A percentile compares a stretch with the other conserved stretches of the same genome.
Evolutionary conservation across 2,329 filamentous ascomycete species (phyloP).

Genomic region (Pseudohalonectria lignicola): DNA sequence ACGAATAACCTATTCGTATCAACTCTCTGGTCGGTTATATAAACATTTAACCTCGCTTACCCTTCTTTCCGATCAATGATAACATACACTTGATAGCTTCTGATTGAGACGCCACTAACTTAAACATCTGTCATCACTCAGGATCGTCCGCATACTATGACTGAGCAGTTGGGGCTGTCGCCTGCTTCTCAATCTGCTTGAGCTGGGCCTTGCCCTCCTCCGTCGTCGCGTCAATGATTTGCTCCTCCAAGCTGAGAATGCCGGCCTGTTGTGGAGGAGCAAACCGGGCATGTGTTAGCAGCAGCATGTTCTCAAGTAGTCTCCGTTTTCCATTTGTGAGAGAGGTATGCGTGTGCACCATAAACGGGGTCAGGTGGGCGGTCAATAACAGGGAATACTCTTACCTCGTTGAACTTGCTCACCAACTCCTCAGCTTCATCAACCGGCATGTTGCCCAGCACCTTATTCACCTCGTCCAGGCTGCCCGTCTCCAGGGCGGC

Average conservation of each 20-base stretch:
- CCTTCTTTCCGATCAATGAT: too few species aligned
- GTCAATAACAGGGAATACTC: too few species aligned
- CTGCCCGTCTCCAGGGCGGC: constrained; percentile 76
- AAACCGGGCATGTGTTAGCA: constrained; percentile 1
- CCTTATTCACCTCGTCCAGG: constrained; percentile 79
- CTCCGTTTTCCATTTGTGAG: too few species aligned
- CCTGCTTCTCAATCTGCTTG: constrained; percentile 54
- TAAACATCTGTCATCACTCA: too few species aligned
- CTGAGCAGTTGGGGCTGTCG: not conserved
- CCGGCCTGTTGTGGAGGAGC: constrained; percentile 9
- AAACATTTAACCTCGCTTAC: too few species aligned
- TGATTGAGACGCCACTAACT: too few species aligned
- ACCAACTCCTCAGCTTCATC: constrained; percentile 76
- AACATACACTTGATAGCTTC: too few species aligned
- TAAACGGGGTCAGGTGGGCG: too few species aligned
- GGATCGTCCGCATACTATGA: constrained; percentile 1
- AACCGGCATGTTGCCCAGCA: constrained; percentile 74
- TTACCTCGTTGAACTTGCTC: constrained; percentile 57
- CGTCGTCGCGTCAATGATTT: constrained; percentile 91
- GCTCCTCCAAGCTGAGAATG: constrained; percentile 71
- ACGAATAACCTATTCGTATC: not conserved
- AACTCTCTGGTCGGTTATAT: too few species aligned
- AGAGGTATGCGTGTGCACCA: too few species aligned
- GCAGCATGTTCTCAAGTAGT: not conserved
- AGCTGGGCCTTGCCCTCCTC: constrained; percentile 70